These are phyloP conservation scores for Tricladium varicosporioides DNA, from an alignment of 2,329 filamentous ascomycete species.

Conservation along the genomic window DNA sequence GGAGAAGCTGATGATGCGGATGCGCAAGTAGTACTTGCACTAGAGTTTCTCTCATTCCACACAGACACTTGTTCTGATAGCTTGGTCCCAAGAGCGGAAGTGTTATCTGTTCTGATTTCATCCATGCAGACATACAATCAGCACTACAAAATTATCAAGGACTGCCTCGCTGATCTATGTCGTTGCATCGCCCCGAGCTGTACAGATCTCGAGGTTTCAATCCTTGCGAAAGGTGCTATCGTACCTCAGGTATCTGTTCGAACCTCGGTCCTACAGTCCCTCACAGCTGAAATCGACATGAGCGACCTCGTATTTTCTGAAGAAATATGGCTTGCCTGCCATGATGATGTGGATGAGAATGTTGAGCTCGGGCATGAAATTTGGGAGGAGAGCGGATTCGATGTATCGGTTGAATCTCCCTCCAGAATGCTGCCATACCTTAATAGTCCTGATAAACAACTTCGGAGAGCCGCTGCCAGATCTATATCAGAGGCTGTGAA, in stretches of 20 bases:
- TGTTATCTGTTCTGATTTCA: constrained; percentile 69
- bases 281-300: constrained; percentile 89
- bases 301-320: constrained; percentile 82
- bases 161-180: constrained; percentile 84
- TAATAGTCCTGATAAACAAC: constrained; percentile 73
- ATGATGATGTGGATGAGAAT: constrained; percentile 89
- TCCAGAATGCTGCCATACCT: constrained; percentile 73
- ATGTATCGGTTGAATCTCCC: constrained; percentile 64
- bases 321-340: constrained; percentile 89
- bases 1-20: constrained; percentile 77
- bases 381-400: constrained; percentile 90
- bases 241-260: constrained; percentile 78
- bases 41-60: constrained; percentile 88
- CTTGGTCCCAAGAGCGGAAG: constrained; percentile 71
- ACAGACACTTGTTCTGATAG: constrained; percentile 74
- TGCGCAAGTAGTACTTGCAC: constrained; percentile 82
- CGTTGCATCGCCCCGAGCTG: constrained; percentile 84
- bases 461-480: constrained; percentile 79
- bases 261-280: constrained; percentile 81
- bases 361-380: constrained; percentile 79
- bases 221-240: constrained; percentile 76
- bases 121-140: constrained; percentile 88
- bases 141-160: constrained; percentile 93
- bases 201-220: constrained; percentile 64
- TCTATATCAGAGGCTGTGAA: constrained; percentile 74